Conservation (phyloP, 139 green algal genomes). For the Micractinium sp. region DNA sequence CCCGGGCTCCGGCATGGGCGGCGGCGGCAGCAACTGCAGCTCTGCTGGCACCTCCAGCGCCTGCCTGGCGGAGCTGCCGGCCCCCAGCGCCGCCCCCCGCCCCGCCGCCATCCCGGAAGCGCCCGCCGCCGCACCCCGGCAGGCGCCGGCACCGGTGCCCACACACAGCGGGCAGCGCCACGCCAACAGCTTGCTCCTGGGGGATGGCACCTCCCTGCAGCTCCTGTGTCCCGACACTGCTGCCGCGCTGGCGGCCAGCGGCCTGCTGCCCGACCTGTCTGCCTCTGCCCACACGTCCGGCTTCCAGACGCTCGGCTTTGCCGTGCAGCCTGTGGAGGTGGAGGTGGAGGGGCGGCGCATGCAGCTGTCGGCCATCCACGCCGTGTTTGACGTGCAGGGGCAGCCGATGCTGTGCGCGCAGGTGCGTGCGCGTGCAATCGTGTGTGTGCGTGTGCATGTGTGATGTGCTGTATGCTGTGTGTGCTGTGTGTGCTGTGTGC, state of each 20-base stretch:
- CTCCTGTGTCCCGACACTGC: not conserved
- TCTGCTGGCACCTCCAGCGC: not conserved
- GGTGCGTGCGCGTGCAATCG: not conserved
- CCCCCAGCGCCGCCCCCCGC: no score
- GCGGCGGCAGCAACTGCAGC: not conserved
- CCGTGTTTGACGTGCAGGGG: conserved; percentile 30
- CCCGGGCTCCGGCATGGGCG: not conserved
- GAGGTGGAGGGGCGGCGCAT: conserved; percentile 9
- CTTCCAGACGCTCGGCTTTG: conserved; percentile 26
- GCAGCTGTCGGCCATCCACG: conserved; percentile 20
- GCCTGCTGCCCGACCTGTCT: not conserved
- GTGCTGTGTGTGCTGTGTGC: no score
- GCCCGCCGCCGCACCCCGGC: not conserved
- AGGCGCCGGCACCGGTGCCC: not conserved
- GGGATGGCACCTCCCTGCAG: conserved; percentile 4
- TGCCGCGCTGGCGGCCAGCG: not conserved
- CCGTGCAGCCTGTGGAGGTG: conserved; percentile 15
- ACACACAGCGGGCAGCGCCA: no score
- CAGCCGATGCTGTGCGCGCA: conserved; percentile 28
- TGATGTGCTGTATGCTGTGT: no score
- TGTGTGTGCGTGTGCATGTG: not conserved
- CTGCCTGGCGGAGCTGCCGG: not conserved
- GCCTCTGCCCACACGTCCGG: no score
- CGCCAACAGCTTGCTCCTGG: not conserved
- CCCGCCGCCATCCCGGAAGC: no score